Percentiles rank a stretch among this genome's conserved stretches.
Evolutionary conservation across 2,329 filamentous ascomycete genomes (phyloP).

Genomic region (Botrytis cinerea): DNA sequence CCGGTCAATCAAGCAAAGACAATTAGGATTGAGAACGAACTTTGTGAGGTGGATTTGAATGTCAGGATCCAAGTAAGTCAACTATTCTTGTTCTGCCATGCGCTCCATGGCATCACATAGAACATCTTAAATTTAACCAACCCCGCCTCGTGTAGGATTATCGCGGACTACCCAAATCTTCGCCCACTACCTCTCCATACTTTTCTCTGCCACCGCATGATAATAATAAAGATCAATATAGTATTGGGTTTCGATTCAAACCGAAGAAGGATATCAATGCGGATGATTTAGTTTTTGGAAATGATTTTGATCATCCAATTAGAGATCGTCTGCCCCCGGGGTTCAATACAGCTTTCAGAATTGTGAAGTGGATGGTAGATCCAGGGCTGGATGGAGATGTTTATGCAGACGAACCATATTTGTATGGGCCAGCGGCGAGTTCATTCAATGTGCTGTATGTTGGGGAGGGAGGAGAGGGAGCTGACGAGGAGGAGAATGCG

Average conservation of each 20-base stretch:
- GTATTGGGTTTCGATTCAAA: slow-evolving; percentile 75
- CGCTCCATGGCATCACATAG: neutral
- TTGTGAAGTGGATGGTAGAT: slow-evolving; percentile 89
- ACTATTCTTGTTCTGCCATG: slow-evolving; percentile 40
- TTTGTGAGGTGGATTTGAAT: slow-evolving; percentile 67
- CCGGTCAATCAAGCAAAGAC: slow-evolving; percentile 71
- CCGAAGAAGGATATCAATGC: slow-evolving; percentile 54
- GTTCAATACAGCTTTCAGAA: slow-evolving; percentile 79
- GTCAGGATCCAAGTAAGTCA: slow-evolving; percentile 69
- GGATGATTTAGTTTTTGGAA: slow-evolving; percentile 81
- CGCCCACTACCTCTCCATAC: slow-evolving; percentile 72
- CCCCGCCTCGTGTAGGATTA: slow-evolving; percentile 47
- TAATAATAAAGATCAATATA: slow-evolving; percentile 75
- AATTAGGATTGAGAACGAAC: slow-evolving; percentile 61
- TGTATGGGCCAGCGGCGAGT: slow-evolving; percentile 80
- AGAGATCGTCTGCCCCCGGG: slow-evolving; percentile 82
- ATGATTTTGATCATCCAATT: slow-evolving; percentile 92
- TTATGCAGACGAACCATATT: slow-evolving; percentile 80
- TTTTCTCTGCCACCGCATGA: slow-evolving; percentile 71
- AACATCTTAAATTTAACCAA: slow-evolving; percentile 20
- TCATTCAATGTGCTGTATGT: slow-evolving; percentile 77
- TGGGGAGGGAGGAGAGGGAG: slow-evolving; percentile 46
- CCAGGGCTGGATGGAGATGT: slow-evolving; percentile 88
- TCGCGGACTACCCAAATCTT: slow-evolving; percentile 68
- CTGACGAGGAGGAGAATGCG: slow-evolving; percentile 41